Evolutionary conservation across 2,329 filamentous ascomycete species (phyloP).

Genomic region (Ascochyta pisi): DNA sequence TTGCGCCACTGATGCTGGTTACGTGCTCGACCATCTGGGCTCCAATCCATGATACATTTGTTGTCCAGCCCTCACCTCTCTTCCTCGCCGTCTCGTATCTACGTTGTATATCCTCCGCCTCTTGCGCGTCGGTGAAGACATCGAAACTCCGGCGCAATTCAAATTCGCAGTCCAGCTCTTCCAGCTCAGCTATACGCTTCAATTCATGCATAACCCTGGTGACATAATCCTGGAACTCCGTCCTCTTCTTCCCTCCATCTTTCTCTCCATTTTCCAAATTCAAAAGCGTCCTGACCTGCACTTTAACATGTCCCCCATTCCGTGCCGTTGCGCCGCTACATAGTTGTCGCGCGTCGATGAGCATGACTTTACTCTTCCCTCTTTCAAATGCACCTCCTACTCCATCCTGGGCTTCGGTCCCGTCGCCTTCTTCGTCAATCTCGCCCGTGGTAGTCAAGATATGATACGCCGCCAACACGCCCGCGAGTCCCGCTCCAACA

Average conservation of each 20-base stretch:
- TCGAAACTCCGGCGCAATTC: constrained; percentile 34
- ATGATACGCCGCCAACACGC: constrained; percentile 40
- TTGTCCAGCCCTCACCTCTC: constrained; percentile 26
- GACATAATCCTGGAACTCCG: constrained; percentile 23
- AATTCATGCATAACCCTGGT: constrained; percentile 17
- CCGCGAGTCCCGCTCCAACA: constrained; percentile 46
- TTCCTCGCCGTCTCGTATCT: constrained; percentile 15
- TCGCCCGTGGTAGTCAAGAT: constrained; percentile 20
- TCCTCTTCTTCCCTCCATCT: constrained; percentile 9
- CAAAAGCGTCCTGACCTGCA: constrained; percentile 52
- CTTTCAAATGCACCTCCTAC: background rate
- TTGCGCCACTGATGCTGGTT: constrained; percentile 29
- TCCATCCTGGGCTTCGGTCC: background rate
- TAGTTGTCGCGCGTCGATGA: constrained; percentile 33
- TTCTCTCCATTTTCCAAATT: background rate
- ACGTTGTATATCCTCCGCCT: constrained; percentile 14
- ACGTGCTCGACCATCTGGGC: constrained; percentile 19
- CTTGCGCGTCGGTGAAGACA: constrained; percentile 17
- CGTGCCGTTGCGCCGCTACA: constrained; percentile 36
- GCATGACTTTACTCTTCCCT: constrained; percentile 9
- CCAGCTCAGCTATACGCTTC: constrained; percentile 19
- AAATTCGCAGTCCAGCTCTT: constrained; percentile 31
- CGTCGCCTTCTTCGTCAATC: background rate
- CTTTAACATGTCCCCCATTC: constrained; percentile 54
- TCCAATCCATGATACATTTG: constrained; percentile 18